Base-by-base conservation (phyloP, 2,329 filamentous ascomycete species). In the Chaetomium strumarium region DNA sequence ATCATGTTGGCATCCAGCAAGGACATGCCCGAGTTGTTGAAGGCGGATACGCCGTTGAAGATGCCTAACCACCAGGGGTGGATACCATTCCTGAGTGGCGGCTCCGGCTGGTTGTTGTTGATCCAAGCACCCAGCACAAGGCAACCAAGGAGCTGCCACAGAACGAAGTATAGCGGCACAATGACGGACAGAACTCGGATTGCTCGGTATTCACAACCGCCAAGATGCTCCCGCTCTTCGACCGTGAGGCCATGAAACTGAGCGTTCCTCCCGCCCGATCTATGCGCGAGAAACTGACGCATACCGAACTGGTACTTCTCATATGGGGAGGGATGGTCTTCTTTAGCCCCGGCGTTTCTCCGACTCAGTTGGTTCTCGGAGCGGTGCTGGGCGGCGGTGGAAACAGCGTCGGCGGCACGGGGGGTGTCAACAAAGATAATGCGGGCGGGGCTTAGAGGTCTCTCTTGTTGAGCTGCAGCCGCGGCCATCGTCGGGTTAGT, bases 11-110 rank as follows among this genome's bases (percentile, higher is more conserved):
- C 75, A 63, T 87, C 83, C 12, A 86, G 68, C 34, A 86, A 70
- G 17, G 78, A 79, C 81, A 88, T 85, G 38, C 84, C 83, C n/a
- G 77, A 82, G 59, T 86, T 87, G 67, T 85, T 86, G 66, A 87
- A 88, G 0, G 83, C 84, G 16, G 81, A 85, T 5, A 81, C 76
- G 2, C 80, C 80, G 55, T 85, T 83, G 68, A 87, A 88, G 41
- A 81, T 76, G 38, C 84, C 84, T 2, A 81, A 71, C 83, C 84
- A 87, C 80, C 80, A 86, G 33, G 84, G 79, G 53, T 81, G 79
- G 49, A 84, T 73, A 12, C 77, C 80, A 63, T 86, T 85, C 5
- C 64, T 67, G 2, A 68, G 62, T 1, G 81, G 73, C 4, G 73
- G 68, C 9, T 69, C 68, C 1, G 79, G 69, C 40, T 42, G 72